Base-by-base conservation (phyloP, 2,329 filamentous ascomycete genomes). In the Xylariaceae sp. region DNA sequence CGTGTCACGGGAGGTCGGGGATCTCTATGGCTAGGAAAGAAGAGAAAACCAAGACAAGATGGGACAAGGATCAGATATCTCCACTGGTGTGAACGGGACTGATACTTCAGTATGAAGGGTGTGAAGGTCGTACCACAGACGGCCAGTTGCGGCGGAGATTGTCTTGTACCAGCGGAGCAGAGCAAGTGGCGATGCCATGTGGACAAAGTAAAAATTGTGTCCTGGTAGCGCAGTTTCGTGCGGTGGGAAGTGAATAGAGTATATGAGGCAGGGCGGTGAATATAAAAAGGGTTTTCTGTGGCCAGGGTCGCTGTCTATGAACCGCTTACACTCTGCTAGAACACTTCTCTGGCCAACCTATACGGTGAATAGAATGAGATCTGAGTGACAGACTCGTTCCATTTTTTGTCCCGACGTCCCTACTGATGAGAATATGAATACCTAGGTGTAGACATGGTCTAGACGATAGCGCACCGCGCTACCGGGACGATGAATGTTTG, bases 381-480 rank as follows among this genome's bases (percentile, higher is more conserved):
- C n/a, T n/a, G n/a, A n/a, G n/a, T n/a, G n/a, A n/a, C n/a, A n/a
- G n/a, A n/a, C n/a, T n/a, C n/a, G n/a, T n/a, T n/a, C n/a, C n/a
- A n/a, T n/a, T n/a, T n/a, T n/a, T n/a, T n/a, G n/a, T n/a, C n/a
- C n/a, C n/a, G n/a, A n/a, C n/a, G n/a, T n/a, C n/a, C n/a, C n/a
- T n/a, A n/a, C n/a, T n/a, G n/a, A n/a, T n/a, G n/a, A n/a, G n/a
- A n/a, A n/a, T n/a, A n/a, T n/a, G n/a, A n/a, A n/a, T n/a, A n/a
- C n/a, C n/a, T 40, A 17, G 2, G 62, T 1, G 21, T 66, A 44
- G 58, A 67, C 41, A 65, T 12, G 28, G 12, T 6, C 6, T 6
- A 31, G 28, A 7, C 28, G 12, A 31, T 12, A 31, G 64, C 26
- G 28, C 6, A 7, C 37, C 37, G 23, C 19, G 23, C 17, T 11